Percentiles rank a stretch among this genome's conserved stretches.
These are phyloP conservation scores for Rhodotorula taiwanensis DNA, from an alignment of 768 basidiomycete genomes.

Conservation along the genomic window DNA sequence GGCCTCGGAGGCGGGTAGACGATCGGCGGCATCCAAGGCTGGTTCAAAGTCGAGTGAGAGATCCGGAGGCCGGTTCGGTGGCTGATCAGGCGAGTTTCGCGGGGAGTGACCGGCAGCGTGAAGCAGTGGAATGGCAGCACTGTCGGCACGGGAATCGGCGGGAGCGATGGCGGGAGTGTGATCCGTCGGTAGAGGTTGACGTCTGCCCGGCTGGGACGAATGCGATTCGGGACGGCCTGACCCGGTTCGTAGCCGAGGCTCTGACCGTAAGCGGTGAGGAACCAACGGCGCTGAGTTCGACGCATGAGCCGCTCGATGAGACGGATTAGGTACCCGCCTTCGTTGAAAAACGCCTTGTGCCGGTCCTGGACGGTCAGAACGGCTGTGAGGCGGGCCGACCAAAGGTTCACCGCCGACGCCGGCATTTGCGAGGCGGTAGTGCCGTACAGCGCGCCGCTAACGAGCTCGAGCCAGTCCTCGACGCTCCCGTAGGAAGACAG, in stretches of 20 bases:
- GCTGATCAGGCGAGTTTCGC: slow-evolving; percentile 50
- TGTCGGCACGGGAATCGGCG: slow-evolving; percentile 34
- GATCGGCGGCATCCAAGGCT: slow-evolving; percentile 48
- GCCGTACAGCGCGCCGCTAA: slow-evolving; percentile 39
- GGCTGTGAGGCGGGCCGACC: slow-evolving; percentile 2
- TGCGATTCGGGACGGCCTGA: not conserved
- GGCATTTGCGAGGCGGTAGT: not conserved
- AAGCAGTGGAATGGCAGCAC: slow-evolving; percentile 55
- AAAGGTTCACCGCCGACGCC: not conserved
- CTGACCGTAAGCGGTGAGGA: slow-evolving; percentile 46
- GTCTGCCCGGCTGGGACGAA: slow-evolving; percentile 6
- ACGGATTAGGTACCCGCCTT: slow-evolving; percentile 50
- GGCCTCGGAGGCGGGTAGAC: slow-evolving; percentile 50
- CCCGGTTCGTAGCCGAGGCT: slow-evolving; percentile 5
- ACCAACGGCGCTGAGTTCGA: slow-evolving; percentile 50
- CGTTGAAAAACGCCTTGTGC: slow-evolving; percentile 42
- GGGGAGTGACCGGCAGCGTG: slow-evolving; percentile 49
- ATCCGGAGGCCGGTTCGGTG: slow-evolving; percentile 52
- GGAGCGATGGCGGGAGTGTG: slow-evolving; percentile 29
- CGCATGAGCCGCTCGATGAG: slow-evolving; percentile 50
- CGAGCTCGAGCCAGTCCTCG: slow-evolving; percentile 47
- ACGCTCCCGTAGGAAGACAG: slow-evolving; percentile 41
- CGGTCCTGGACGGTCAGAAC: slow-evolving; percentile 39
- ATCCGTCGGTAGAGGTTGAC: slow-evolving; percentile 15
- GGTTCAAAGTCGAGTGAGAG: slow-evolving; percentile 49